phyloP scores from a whole-genome alignment of 2,329 filamentous ascomycete genomes.

The Fusarium hostae region DNA sequence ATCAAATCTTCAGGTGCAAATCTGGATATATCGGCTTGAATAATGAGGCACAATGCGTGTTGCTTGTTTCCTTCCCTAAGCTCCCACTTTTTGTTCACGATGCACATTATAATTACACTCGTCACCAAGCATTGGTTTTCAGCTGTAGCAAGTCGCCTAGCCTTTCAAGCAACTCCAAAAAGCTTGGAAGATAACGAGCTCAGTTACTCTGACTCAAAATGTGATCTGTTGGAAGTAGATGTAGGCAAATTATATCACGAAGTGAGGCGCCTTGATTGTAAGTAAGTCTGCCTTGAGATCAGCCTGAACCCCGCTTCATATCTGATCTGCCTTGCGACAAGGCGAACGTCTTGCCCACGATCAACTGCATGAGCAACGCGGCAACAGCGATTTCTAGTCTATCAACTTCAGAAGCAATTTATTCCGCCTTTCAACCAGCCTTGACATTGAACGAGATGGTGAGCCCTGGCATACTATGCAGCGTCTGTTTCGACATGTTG shows the following conservation, averaged over 20 bases:
- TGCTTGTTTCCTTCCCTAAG: accelerated
- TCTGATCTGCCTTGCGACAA: not conserved
- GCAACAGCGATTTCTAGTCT: accelerated
- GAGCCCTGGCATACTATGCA: not conserved
- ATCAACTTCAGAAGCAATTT: accelerated
- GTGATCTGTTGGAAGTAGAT: accelerated
- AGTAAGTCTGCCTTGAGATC: not conserved
- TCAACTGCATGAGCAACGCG: accelerated
- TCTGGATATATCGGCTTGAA: accelerated
- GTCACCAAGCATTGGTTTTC: too few species aligned
- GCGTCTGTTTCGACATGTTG: not conserved
- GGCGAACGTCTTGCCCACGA: not conserved
- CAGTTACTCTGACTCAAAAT: accelerated
- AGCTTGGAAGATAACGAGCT: too few species aligned
- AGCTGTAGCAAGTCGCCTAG: too few species aligned
- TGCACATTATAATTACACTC: too few species aligned
- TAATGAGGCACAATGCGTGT: not conserved
- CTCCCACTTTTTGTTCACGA: not conserved
- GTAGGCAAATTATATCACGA: not conserved
- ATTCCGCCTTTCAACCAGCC: accelerated
- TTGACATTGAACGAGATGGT: not conserved
- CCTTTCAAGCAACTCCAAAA: too few species aligned
- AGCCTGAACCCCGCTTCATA: not conserved
- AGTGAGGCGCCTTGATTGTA: too few species aligned
- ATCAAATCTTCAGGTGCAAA: not conserved